Conservation (phyloP, 495 filamentous ascomycete genomes). For the Tuber microsphaerosporum region DNA sequence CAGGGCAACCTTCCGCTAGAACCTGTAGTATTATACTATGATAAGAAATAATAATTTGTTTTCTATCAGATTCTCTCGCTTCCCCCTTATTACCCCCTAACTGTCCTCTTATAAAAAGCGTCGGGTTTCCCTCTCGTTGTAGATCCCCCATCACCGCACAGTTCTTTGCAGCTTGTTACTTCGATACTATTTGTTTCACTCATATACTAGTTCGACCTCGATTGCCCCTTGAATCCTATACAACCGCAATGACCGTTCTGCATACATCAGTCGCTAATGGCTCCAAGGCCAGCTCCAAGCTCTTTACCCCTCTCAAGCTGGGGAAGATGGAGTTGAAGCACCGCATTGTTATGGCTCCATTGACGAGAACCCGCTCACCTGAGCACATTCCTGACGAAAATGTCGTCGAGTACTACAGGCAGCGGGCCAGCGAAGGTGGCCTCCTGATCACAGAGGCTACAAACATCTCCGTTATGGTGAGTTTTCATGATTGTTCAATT, state of each 20-base stretch:
- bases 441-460: slow-evolving; percentile 61
- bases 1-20: no score
- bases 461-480: slow-evolving; percentile 52
- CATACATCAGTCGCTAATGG: background rate
- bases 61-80: no score
- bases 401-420: slow-evolving; percentile 55
- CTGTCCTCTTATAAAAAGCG: background rate
- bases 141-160: background rate
- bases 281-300: slow-evolving; percentile 23
- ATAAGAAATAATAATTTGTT: no score
- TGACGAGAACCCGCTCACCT: slow-evolving; percentile 37
- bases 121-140: background rate
- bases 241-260: background rate
- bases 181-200: background rate
- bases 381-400: slow-evolving; percentile 49
- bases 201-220: background rate
- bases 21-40: no score
- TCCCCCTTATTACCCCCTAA: no score
- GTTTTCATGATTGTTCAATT: slow-evolving; percentile 1
- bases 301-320: slow-evolving; percentile 53
- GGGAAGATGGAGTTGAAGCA: slow-evolving; percentile 47
- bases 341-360: slow-evolving; percentile 43
- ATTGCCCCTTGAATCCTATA: background rate
- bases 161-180: background rate
- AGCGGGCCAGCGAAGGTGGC: slow-evolving; percentile 56